These are phyloP conservation scores for Leccinum disarticulatum DNA, from an alignment of 768 basidiomycete genomes.

Conservation along the genomic window DNA sequence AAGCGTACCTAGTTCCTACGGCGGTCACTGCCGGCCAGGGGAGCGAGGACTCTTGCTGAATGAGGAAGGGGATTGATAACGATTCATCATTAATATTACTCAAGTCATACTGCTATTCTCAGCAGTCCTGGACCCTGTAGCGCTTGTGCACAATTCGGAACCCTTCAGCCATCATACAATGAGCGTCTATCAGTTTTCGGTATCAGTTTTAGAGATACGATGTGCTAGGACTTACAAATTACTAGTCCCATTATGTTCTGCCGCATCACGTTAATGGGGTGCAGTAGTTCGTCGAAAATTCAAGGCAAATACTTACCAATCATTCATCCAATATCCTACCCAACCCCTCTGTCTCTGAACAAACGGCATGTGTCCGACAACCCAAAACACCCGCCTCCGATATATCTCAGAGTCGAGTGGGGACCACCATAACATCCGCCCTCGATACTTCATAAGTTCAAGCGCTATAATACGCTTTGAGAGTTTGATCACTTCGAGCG, in stretches of 20 bases:
- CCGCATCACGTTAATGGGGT: no score
- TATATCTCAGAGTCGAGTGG: slow-evolving; percentile 29
- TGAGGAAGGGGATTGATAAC: neutral
- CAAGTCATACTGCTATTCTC: no score
- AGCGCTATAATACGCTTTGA: slow-evolving; percentile 36
- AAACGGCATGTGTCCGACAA: slow-evolving; percentile 16
- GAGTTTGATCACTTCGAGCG: slow-evolving; percentile 41
- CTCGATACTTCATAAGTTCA: slow-evolving; percentile 20
- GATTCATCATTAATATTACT: no score
- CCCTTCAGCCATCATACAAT: no score
- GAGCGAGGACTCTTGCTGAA: neutral
- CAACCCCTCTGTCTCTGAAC: neutral
- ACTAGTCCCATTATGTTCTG: no score
- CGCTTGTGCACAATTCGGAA: no score
- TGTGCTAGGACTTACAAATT: no score
- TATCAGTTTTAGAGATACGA: no score
- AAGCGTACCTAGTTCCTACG: neutral
- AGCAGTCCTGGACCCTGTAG: no score
- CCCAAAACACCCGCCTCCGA: slow-evolving; percentile 25
- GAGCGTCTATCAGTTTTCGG: no score
- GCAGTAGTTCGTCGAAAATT: no score
- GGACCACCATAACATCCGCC: slow-evolving; percentile 20
- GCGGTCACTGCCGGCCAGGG: neutral
- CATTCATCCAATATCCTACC: no score
- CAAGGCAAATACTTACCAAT: neutral